Evolutionary conservation across 441 rosid genomes (phyloP), one percentile per base, ranked within the genome.

Genomic region (Pelargonium australe): DNA sequence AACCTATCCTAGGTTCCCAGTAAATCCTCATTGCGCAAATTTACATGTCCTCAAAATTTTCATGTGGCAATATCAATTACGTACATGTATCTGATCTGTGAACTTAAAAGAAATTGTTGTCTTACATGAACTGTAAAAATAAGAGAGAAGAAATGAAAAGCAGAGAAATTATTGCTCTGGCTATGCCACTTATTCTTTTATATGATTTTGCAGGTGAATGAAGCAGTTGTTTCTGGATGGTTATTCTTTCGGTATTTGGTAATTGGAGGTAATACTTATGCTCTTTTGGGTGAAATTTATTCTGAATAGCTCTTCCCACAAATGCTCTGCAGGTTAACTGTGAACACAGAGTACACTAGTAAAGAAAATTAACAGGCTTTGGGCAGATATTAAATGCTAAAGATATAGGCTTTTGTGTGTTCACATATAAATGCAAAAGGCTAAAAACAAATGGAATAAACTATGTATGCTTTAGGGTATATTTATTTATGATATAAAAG

Each of bases 221-320:
- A 92, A 85, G 98, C 98, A 12, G 99, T 95, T 77, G 99, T 95
- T 80, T 85, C 82, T 40, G 98, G 99, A 63, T 92, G 99, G 99
- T 77, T 95, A 75, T 92, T 95, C 83, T 95, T 92, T 68, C 99
- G 99, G 53, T 95, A 95, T 83, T 79, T 95, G 88, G 98, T 92
- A 62, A 87, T 95, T 71, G 99, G 99, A 92, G 99, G 99, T 95
- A 84, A 67, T 72, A 14, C 11, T 57, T 28, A 19, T 19, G 9
- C 19, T 57, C 28, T 57, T 57, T 57, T 57, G 28, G 34, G 19
- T 57, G 12, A 19, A 17, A 57, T 57, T 57, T 57, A 25, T 4
- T 57, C 28, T 57, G 62, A 57, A 10, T 19, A 14, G 62, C 28
- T 57, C 19, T 57, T 57, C 10, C 34, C 8, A 17, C 9, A 11